Percentiles rank a stretch among this genome's conserved stretches.
Conservation (phyloP, 2,329 filamentous ascomycete genomes). For the Rachicladosporium sp. region DNA sequence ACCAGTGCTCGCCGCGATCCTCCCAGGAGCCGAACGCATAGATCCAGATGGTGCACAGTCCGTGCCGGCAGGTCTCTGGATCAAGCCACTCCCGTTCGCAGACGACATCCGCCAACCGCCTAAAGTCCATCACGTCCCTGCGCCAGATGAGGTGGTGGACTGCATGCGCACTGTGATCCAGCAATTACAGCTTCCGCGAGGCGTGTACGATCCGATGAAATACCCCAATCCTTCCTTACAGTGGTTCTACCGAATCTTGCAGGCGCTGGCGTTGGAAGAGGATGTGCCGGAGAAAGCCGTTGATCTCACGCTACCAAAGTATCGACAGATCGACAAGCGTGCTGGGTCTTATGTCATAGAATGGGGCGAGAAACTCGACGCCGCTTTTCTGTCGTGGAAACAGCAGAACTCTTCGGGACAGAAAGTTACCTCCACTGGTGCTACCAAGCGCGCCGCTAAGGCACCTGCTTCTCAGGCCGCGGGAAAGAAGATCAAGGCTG, state of each 20-base stretch:
- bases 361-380: conserved; percentile 59
- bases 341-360: conserved; percentile 66
- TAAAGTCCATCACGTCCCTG: conserved; percentile 42
- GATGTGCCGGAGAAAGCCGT: conserved; percentile 63
- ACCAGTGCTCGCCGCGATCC: conserved; percentile 66
- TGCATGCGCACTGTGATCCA: conserved; percentile 72
- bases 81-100: conserved; percentile 75
- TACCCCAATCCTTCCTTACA: conserved; percentile 80
- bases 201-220: conserved; percentile 66
- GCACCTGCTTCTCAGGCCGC: conserved; percentile 9
- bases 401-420: conserved; percentile 22
- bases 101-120: conserved; percentile 76
- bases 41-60: conserved; percentile 57
- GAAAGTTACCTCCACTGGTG: conserved; percentile 29
- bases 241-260: conserved; percentile 93
- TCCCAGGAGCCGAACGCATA: conserved; percentile 58
- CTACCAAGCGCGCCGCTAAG: conserved; percentile 31
- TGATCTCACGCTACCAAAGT: conserved; percentile 75
- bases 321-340: conserved; percentile 78
- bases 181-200: conserved; percentile 79
- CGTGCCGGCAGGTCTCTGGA: conserved; percentile 75
- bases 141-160: conserved; percentile 62
- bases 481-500: conserved; percentile 36
- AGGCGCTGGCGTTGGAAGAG: conserved; percentile 82
- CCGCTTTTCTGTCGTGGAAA: conserved; percentile 38